These are phyloP conservation scores for Sporothrix variecibatus DNA, from an alignment of 2,329 filamentous ascomycete species.

Conservation along the genomic window DNA sequence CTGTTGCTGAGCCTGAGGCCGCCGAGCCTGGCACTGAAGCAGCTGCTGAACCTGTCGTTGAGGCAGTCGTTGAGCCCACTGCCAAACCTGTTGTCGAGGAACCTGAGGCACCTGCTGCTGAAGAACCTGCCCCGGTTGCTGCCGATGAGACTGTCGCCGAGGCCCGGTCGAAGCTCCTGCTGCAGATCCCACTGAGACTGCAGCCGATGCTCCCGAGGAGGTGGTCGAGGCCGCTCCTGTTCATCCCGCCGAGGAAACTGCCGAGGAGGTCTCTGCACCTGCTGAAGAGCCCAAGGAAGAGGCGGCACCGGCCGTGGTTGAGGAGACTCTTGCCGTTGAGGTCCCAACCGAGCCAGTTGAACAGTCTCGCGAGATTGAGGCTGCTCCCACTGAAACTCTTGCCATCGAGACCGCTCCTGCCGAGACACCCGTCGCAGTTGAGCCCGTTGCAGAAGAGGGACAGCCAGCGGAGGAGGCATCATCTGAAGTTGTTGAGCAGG, in stretches of 20 bases:
- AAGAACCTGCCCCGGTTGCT: not conserved
- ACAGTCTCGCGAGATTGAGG: not conserved
- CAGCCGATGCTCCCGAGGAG: not conserved
- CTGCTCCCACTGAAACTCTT: slow-evolving; percentile 6
- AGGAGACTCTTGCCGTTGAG: not conserved
- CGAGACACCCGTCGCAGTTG: not conserved
- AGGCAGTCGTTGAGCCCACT: not conserved
- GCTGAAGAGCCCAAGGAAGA: not conserved
- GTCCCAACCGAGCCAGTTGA: not conserved
- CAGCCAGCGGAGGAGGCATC: not conserved
- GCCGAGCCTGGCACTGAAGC: not conserved
- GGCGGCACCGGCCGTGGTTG: not conserved
- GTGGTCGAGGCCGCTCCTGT: not conserved
- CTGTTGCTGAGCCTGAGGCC: slow-evolving; percentile 1
- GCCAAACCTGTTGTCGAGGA: not conserved
- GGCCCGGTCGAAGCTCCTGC: not conserved
- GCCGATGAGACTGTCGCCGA: not conserved
- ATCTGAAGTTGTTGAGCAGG: not conserved
- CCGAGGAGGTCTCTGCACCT: not conserved
- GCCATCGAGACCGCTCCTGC: not conserved
- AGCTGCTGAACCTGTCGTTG: not conserved
- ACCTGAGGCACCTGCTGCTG: slow-evolving; percentile 6
- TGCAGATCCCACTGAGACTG: not conserved
- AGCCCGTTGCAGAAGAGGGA: not conserved
- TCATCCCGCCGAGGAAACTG: not conserved